phyloP scores from a whole-genome alignment of 768 basidiomycete genomes.

The Tylopilus subfusipes region DNA sequence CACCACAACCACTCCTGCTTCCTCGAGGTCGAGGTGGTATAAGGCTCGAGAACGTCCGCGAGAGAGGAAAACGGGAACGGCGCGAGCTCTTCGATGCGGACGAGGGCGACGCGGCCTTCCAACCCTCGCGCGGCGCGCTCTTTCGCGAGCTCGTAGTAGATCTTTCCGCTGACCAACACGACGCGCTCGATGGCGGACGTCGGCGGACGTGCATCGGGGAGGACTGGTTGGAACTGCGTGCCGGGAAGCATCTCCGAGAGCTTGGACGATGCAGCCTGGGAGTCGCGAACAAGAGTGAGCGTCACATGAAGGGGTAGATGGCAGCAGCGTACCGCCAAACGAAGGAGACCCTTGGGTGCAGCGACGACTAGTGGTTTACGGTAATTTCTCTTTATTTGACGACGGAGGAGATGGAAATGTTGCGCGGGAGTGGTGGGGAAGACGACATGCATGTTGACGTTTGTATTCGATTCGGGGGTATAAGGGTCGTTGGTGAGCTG shows the following conservation, averaged over 20 bases:
- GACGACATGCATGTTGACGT: slow-evolving; percentile 80
- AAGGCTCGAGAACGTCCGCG: slow-evolving; percentile 42
- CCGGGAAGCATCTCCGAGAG: slow-evolving; percentile 58
- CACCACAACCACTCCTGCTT: slow-evolving; percentile 54
- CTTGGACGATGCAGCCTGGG: slow-evolving; percentile 71
- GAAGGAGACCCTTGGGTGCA: slow-evolving; percentile 78
- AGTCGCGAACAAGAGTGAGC: neutral
- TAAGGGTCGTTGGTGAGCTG: slow-evolving; percentile 79
- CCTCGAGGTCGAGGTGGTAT: slow-evolving; percentile 41
- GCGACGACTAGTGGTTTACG: slow-evolving; percentile 84
- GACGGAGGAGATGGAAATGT: slow-evolving; percentile 88
- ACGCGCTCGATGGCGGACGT: slow-evolving; percentile 51
- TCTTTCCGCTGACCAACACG: slow-evolving; percentile 76
- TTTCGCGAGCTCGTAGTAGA: slow-evolving; percentile 84
- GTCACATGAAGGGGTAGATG: neutral
- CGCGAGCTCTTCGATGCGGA: slow-evolving; percentile 81
- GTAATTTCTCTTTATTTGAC: slow-evolving; percentile 82
- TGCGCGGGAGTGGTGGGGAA: slow-evolving; percentile 90
- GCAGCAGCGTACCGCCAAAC: slow-evolving; percentile 57
- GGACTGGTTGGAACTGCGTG: slow-evolving; percentile 64
- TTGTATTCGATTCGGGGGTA: slow-evolving; percentile 26
- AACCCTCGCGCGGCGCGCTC: slow-evolving; percentile 52
- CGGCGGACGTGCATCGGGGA: slow-evolving; percentile 44
- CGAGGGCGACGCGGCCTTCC: slow-evolving; percentile 54
- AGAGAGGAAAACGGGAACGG: slow-evolving; percentile 80